These are phyloP conservation scores for Chalciporus sphaerocephalus DNA, from an alignment of 768 basidiomycete genomes.

Conservation along the genomic window DNA sequence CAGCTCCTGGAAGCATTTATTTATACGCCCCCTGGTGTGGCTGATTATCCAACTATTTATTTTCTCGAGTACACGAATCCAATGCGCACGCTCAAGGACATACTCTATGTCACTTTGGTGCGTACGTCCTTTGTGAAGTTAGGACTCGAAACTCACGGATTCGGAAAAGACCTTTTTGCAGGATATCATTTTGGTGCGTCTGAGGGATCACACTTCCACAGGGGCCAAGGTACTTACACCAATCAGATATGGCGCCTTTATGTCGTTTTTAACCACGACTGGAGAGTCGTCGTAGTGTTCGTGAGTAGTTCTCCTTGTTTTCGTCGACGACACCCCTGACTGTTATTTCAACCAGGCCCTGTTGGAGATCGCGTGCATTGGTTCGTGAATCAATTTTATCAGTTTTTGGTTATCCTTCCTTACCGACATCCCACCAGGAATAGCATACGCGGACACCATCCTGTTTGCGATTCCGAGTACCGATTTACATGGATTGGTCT, in stretches of 20 bases:
- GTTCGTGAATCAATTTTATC: conserved; percentile 3
- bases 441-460: conserved; percentile 8
- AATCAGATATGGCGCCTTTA: conserved; percentile 23
- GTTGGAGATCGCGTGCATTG: conserved; percentile 16
- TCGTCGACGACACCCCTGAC: not conserved
- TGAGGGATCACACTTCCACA: not conserved
- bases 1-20: conserved; percentile 17
- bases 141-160: not conserved
- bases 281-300: conserved; percentile 17
- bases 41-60: conserved; percentile 11
- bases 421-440: conserved; percentile 1
- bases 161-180: conserved; percentile 12
- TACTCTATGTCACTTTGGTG: conserved; percentile 15
- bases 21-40: conserved; percentile 4
- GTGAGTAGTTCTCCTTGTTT: conserved; percentile 6
- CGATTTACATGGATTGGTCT: conserved; percentile 1
- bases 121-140: not conserved
- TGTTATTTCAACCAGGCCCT: conserved; percentile 11
- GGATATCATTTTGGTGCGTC: conserved; percentile 15
- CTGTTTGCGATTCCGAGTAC: conserved; percentile 11
- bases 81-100: conserved; percentile 13
- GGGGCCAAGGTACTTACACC: not conserved
- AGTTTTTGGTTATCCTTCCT: not conserved
- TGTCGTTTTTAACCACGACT: conserved; percentile 18
- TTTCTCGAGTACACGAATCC: conserved; percentile 9